Evolutionary conservation across 108 stramenopile genomes (phyloP).

Genomic region (Skeletonema menzelii): DNA sequence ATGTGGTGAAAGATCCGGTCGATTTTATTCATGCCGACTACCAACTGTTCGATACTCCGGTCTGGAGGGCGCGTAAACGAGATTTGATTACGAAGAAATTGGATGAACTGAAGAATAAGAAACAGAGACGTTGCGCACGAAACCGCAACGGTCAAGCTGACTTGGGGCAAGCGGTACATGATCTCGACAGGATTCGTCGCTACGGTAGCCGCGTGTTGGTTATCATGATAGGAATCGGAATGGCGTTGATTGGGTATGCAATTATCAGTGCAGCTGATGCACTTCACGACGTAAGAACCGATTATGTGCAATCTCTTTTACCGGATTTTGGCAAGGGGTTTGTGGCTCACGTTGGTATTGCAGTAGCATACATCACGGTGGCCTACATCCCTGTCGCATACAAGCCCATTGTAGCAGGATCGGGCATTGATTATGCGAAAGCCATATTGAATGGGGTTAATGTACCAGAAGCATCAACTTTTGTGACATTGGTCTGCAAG

Average conservation of each 20-base stretch:
- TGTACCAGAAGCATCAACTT: constrained; percentile 37
- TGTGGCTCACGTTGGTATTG: background rate
- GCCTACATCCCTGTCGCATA: constrained; percentile 35
- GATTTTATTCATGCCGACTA: background rate
- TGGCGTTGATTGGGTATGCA: background rate
- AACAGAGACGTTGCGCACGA: background rate
- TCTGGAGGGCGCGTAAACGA: background rate
- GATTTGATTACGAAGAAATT: background rate
- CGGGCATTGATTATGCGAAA: constrained; percentile 84
- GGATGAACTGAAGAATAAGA: background rate
- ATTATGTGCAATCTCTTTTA: background rate
- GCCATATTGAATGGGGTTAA: constrained; percentile 73
- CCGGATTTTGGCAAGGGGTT: background rate
- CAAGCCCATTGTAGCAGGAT: constrained; percentile 57
- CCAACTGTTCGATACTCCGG: background rate
- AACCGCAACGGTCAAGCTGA: background rate
- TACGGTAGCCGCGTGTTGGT: background rate
- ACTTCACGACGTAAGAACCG: background rate
- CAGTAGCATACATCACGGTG: background rate
- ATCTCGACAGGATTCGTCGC: background rate
- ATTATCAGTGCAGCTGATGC: background rate
- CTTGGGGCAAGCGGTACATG: background rate
- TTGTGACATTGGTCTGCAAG: constrained; percentile 69
- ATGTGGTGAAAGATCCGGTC: too few relatives aligned
- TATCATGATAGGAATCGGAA: background rate